Base-by-base conservation (phyloP, 2,329 filamentous ascomycete genomes). In the Ophidiomyces ophidiicola region DNA sequence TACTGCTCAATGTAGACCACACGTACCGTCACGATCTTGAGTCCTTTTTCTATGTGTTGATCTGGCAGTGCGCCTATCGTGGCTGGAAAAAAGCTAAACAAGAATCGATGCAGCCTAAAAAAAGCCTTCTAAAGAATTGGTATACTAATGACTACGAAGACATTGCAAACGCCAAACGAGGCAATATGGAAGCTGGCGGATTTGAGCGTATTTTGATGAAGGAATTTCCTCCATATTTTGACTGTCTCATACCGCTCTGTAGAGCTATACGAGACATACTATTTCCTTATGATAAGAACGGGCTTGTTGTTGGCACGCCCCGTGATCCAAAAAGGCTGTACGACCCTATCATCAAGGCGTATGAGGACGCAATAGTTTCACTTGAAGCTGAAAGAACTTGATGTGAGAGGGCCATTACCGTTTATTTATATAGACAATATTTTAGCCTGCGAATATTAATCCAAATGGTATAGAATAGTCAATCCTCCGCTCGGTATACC, bases 21-120 rank as follows among this genome's bases (percentile, higher is more conserved):
- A 61, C 50, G 14, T 61, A 56, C 44, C 51, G 50, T 17, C 51
- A 59, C 34, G 51, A 57, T 42, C 47, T 57, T 15, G 52, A 57
- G 41, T 58, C 50, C 29, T 53, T 57, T 38, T 53, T 59, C 43
- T 55, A 59, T 31, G 49, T 57, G 17, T 46, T 57, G 26, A 23
- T 56, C 44, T 57, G 43, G 49, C 36, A 39, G 14, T 39, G 36
- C 17, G 36, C 26, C 36, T 18, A 18, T 25, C 5, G 18, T 32
- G 36, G 36, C 26, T 39, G 36, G 36, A 37, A n/a, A 20, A 18
- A 10, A 12, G 28, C 17, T 11, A 28, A 18, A 28, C 5, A 30
- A 15, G 14, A 4, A 30, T 19, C 33, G 4, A 28, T 12, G 2
- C 12, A 26, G 15, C 42, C 25, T 19, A 23, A 17, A 7, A 8